Base-by-base conservation (phyloP, 2,329 filamentous ascomycete genomes). In the Pseudogymnoascus sp. region DNA sequence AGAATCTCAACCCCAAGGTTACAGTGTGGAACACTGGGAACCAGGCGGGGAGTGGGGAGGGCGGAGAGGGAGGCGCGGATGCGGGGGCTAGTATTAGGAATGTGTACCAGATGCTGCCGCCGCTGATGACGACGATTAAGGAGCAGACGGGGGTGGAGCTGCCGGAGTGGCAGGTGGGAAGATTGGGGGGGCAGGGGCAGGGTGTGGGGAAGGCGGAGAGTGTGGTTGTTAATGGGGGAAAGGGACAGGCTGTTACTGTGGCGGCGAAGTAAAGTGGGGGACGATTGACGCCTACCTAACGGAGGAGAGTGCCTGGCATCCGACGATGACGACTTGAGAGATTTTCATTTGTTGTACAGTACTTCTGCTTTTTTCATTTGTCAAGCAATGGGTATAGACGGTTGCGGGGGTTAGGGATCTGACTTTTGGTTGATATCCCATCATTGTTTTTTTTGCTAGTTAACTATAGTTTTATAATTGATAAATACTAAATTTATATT, bases 91-190 rank as follows among this genome's bases (percentile, higher is more conserved):
- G 88, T 3, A 87, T 95, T 76, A 81, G 90, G 67, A 93, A 93
- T 69, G 82, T 96, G 38, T 93, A 95, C 77, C 91, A 95, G 79
- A 89, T 86, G 73, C 78, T 96, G 65, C 91, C 91, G 37, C 91
- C 91, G 4, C 80, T 96, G 19, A 86, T 96, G 77, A 86, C 83
- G 8, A 96, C 91, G 0, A 93, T 96, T 71, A 88, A 95, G 69
- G 91, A 96, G 65, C 91, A 96, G 79, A 96, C 91, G 0, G 91
- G 91, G 0, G 92, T 96, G 70, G 81, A 82, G 0, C 85, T 93
- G 6, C 91, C 91, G 1, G 84, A 83, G 70, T 96, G 91, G 91
- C 83, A 86, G 72, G 86, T 86, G 72, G 84, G 84, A 0, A 78
- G 76, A 42, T 68, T 82, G 40, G 75, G 76, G 4, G 68, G 67